A percentile compares a stretch with the other conserved stretches of the same genome.
phyloP scores from a whole-genome alignment of 495 filamentous ascomycete genomes.

The Parathielavia appendiculata region DNA sequence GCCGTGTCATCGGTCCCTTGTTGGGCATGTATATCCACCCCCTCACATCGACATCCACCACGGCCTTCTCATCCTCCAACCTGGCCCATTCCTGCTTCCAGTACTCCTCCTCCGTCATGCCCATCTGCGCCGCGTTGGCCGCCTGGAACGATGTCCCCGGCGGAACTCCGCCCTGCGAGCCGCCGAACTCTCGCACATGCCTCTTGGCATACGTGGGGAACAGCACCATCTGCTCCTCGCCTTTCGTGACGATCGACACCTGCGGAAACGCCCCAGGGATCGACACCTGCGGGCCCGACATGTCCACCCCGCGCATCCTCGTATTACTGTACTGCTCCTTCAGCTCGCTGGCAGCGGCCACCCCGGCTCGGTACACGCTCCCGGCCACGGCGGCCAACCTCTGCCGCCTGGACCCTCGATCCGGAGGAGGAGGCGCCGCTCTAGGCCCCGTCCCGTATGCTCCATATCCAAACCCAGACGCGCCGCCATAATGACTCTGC shows the following conservation, averaged over 20 bases:
- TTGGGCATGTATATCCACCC: slow-evolving; percentile 92
- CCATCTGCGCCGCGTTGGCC: slow-evolving; percentile 14
- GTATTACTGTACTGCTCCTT: slow-evolving; percentile 84
- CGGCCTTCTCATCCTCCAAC: slow-evolving; percentile 67
- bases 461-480: slow-evolving; percentile 29
- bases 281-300: slow-evolving; percentile 46
- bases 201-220: slow-evolving; percentile 86
- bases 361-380: slow-evolving; percentile 56
- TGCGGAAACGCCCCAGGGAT: slow-evolving; percentile 79
- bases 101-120: slow-evolving; percentile 55
- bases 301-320: slow-evolving; percentile 48
- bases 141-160: slow-evolving; percentile 8
- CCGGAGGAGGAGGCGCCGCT: slow-evolving; percentile 33
- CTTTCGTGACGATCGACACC: slow-evolving; percentile 68
- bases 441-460: slow-evolving; percentile 22
- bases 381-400: slow-evolving; percentile 61
- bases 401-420: slow-evolving; percentile 64
- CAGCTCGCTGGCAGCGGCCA: slow-evolving; percentile 86
- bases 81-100: slow-evolving; percentile 65
- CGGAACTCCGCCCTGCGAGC: slow-evolving; percentile 10
- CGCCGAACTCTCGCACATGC: slow-evolving; percentile 47
- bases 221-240: slow-evolving; percentile 85
- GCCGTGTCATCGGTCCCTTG: slow-evolving; percentile 76
- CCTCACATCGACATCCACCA: slow-evolving; percentile 89
- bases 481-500: slow-evolving; percentile 26